Percentiles rank a stretch among this genome's conserved stretches.
Conservation (phyloP, 2,329 filamentous ascomycete genomes). For the Juglanconis oblonga region DNA sequence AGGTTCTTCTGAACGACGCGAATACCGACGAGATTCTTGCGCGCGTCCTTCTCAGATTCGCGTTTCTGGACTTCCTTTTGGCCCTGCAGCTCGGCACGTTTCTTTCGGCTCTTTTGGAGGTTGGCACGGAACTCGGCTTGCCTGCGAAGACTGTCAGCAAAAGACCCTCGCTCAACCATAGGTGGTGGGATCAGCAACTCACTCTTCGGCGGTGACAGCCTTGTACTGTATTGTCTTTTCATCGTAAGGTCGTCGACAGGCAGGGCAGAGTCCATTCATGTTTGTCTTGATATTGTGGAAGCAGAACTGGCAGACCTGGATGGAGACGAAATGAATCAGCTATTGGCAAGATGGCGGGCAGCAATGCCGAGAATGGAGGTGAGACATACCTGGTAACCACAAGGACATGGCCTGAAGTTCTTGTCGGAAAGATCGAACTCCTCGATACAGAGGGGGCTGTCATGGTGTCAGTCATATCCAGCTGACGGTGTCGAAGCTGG, state of each 20-base stretch:
- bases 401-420: constrained; percentile 95
- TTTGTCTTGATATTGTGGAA: constrained; percentile 99
- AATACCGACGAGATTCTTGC: constrained; percentile 93
- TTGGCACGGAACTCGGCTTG: constrained; percentile 73
- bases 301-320: constrained; percentile 96
- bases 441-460: constrained; percentile 93
- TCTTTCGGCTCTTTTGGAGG: constrained; percentile 88
- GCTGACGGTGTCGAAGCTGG: constrained; percentile 20
- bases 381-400: constrained; percentile 83
- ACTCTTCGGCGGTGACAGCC: constrained; percentile 93
- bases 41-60: constrained; percentile 91
- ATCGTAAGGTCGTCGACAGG: constrained; percentile 91
- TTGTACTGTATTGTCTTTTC: constrained; percentile 98
- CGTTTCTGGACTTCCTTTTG: constrained; percentile 96
- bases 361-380: not conserved
- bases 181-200: constrained; percentile 37
- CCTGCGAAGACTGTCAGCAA: constrained; percentile 40
- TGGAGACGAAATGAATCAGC: constrained; percentile 15
- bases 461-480: constrained; percentile 13
- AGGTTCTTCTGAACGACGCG: constrained; percentile 98
- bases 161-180: constrained; percentile 7
- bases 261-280: constrained; percentile 96
- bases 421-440: constrained; percentile 97
- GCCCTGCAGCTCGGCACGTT: constrained; percentile 74
- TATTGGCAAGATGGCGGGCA: constrained; percentile 17